Base-by-base conservation (phyloP, 768 basidiomycete species). In the Podaxis pistillaris region DNA sequence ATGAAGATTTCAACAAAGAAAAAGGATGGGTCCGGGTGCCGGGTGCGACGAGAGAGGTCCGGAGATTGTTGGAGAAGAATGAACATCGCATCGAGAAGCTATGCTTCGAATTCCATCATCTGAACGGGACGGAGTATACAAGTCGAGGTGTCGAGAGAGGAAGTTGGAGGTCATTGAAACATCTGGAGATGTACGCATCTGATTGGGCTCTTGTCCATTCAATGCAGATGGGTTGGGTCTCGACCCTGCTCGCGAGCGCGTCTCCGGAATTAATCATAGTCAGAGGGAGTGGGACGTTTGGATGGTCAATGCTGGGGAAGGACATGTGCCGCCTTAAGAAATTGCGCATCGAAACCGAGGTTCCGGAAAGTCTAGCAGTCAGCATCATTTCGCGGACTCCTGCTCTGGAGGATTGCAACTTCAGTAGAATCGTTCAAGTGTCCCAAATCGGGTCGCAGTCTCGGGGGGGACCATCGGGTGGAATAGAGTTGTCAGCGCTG, bases 121-220 rank as follows among this genome's bases (percentile, higher is more conserved):
- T 60, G 24, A 60, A 60, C 19, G 58, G 58, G 22, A 52, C 58
- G 15, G 58, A 60, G 15, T 60, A 60, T 13, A 30, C 37, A 13
- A 50, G 49, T 28, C 49, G 50, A 33, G 37, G 22, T 3, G 50
- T 9, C 13, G 26, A 50, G 24, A 13, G 19, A 40, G 33, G 13
- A 7, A 17, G n/a, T 22, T 60, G 58, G 58, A 1, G 12, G 22
- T 22, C 58, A n/a, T 52, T 60, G 50, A 51, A n/a, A 46, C 22
- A 52, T n/a, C n/a, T 60, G 17, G 50, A 60, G 50, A 40, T 60
- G 58, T 52, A 60, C 28, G 49, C 50, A n/a, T 38, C 37, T n/a
- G 50, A 52, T 52, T 60, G 58, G 50, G 37, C 49, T 9, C 37
- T 15, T 7, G 49, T 41, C 49, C 58, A 41, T 41, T 52, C 58